Evolutionary conservation across 208 protist genomes (phyloP).

Genomic region (Leishmania major): DNA sequence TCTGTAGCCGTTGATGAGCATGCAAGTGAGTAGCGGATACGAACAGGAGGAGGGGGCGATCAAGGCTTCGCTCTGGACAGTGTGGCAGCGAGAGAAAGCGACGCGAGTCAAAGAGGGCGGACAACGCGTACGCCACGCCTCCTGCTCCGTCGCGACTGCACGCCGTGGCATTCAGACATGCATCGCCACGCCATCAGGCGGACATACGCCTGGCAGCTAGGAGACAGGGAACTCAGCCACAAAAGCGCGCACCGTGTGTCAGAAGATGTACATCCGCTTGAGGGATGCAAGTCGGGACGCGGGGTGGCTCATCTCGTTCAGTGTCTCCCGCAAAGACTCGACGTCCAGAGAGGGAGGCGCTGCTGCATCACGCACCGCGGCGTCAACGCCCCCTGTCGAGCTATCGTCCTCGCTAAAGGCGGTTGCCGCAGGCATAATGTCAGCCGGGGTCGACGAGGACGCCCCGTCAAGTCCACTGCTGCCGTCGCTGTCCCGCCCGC

Average conservation of each 20-base stretch:
- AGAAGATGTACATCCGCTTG: slow-evolving; percentile 27
- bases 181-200: neutral
- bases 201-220: neutral
- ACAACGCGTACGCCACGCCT: neutral
- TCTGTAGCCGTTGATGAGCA: neutral
- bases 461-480: neutral
- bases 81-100: neutral
- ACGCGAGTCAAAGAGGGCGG: neutral
- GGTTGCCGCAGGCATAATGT: neutral
- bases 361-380: neutral
- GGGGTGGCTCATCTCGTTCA: slow-evolving; percentile 18
- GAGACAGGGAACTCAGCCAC: neutral
- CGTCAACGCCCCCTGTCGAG: neutral
- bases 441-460: neutral
- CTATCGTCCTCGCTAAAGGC: slow-evolving; percentile 13
- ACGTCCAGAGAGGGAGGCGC: neutral
- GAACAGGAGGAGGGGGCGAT: neutral
- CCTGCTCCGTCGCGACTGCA: neutral
- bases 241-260: neutral
- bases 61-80: neutral
- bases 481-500: neutral
- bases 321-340: slow-evolving; percentile 16
- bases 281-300: slow-evolving; percentile 17
- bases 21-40: neutral
- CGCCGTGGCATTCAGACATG: neutral